Evolutionary conservation across 768 basidiomycete species (phyloP), one percentile per base, ranked within the genome.

Genomic region (Strobilomyces confusus): DNA sequence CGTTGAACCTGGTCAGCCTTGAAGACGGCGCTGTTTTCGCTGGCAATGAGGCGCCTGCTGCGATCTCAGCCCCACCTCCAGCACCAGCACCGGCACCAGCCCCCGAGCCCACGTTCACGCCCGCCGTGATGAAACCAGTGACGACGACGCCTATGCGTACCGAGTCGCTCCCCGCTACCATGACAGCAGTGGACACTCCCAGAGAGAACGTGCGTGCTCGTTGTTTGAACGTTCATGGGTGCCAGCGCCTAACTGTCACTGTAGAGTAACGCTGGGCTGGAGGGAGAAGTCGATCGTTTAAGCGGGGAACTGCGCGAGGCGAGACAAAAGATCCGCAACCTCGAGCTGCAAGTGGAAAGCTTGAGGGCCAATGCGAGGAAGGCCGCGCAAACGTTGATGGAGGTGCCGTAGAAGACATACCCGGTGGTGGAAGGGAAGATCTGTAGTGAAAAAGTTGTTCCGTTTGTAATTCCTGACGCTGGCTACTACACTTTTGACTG

Each of bases 321-420:
- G 32, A 78, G 87, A 36, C 83, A 85, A 69, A 82, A 87, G 73
- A 92, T 95, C 49, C 77, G 93, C 53, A 86, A 86, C 61, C 70
- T 95, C 46, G 92, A 94, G 72, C 66, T 93, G 54, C 87, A 91
- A 72, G 81, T 92, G 19, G 90, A 93, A 72, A 75, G 77, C 14
- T 68, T 89, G 58, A 80, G 80, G 53, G 83, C 84, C 17, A 92
- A 92, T 62, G 87, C 89, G 52, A 76, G 81, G 62, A 87, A 81
- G 64, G 89, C 89, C 2, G 86, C 86, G 13, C 80, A 87, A 65
- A 75, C 85, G 34, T 66, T 92, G 56, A 52, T 76, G 55, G 63
- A 72, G 11, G 58, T 44, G 50, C 8, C 20, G 9, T 46, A 44
- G 19, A 20, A n/a, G 15, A 15, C 14, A 57, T 52, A 55, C 51